phyloP scores from a whole-genome alignment of 2,329 filamentous ascomycete species.

The Davidsoniella neocaledoniae region DNA sequence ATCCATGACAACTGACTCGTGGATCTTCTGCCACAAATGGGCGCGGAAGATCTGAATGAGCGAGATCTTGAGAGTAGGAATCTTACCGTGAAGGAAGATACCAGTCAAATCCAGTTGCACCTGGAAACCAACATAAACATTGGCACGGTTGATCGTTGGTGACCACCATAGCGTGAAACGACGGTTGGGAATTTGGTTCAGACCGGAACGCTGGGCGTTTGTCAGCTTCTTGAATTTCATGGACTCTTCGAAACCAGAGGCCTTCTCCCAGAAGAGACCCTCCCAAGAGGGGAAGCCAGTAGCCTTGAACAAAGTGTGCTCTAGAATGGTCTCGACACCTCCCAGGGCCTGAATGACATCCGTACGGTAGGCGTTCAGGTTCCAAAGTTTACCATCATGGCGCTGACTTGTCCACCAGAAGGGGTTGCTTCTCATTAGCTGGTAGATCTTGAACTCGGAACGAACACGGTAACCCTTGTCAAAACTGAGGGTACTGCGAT shows the following conservation, averaged over 20 bases:
- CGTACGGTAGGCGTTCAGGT: slow-evolving; percentile 84
- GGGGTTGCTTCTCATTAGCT: slow-evolving; percentile 97
- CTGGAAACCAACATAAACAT: slow-evolving; percentile 98
- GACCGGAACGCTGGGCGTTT: slow-evolving; percentile 87
- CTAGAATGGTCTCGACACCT: slow-evolving; percentile 93
- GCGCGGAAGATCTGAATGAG: slow-evolving; percentile 98
- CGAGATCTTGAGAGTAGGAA: slow-evolving; percentile 93
- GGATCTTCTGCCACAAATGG: slow-evolving; percentile 99
- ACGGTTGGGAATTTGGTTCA: slow-evolving; percentile 97
- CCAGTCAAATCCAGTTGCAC: slow-evolving; percentile 94
- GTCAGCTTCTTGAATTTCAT: slow-evolving; percentile 99
- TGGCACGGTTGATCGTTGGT: slow-evolving; percentile 81
- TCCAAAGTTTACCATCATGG: slow-evolving; percentile 96
- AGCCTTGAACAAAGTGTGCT: slow-evolving; percentile 92
- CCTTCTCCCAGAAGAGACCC: slow-evolving; percentile 79
- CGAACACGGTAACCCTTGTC: slow-evolving; percentile 95
- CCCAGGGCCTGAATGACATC: slow-evolving; percentile 93
- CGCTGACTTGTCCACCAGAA: slow-evolving; percentile 99
- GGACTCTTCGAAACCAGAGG: slow-evolving; percentile 35
- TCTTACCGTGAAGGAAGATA: slow-evolving; percentile 98
- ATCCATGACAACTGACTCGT: slow-evolving; percentile 98
- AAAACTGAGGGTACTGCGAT: slow-evolving; percentile 88
- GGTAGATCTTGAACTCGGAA: slow-evolving; percentile 95
- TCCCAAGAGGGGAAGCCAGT: slow-evolving; percentile 97
- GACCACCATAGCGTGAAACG: slow-evolving; percentile 98